Evolutionary conservation across 371 early-diverging fungal genomes (phyloP), one percentile per base, ranked within the genome.

Genomic region (Lichtheimia hyalospora): DNA sequence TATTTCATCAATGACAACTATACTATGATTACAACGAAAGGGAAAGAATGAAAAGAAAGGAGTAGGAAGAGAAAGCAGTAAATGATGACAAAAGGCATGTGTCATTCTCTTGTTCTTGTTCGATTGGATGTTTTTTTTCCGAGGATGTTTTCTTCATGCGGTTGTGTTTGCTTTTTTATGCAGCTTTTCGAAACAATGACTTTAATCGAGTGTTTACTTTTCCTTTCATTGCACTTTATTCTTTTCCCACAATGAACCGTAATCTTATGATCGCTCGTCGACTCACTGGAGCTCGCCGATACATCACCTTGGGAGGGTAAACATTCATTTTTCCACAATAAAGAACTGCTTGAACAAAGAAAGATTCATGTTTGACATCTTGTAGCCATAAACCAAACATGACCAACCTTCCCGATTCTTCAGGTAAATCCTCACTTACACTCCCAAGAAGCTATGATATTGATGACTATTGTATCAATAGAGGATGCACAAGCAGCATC

Each of bases 381-480:
- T 41, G 6, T 54, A 15, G 54, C 8, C 21, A 54, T 10, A 55
- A 55, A 25, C 56, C 56, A 43, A 55, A 16, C 27, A 13, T 55
- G 23, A 43, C 39, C 42, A 55, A 55, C 27, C 15, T 55, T 24
- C 56, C 56, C 18, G 3, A 46, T 7, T 5, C 41, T 16, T 34
- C 34, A 34, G 34, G 34, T 34, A 34, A 34, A 34, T 0, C 7
- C 5, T 8, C 8, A 5, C 8, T 34, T 34, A 2, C 34, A 25
- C 5, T 25, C 8, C 34, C 0, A 34, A 34, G 34, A 0, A 25
- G 25, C 25, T 7, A 7, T 28, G 3, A 10, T 34, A 34, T 34
- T 34, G 34, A 34, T 34, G 1, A 10, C 1, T 10, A 34, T 5
- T 25, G 25, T 25, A 25, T 34, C 6, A 34, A 2, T 34, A 34